Base-by-base conservation (phyloP, 139 green algal species). In the Mychonastes homosphaera region DNA sequence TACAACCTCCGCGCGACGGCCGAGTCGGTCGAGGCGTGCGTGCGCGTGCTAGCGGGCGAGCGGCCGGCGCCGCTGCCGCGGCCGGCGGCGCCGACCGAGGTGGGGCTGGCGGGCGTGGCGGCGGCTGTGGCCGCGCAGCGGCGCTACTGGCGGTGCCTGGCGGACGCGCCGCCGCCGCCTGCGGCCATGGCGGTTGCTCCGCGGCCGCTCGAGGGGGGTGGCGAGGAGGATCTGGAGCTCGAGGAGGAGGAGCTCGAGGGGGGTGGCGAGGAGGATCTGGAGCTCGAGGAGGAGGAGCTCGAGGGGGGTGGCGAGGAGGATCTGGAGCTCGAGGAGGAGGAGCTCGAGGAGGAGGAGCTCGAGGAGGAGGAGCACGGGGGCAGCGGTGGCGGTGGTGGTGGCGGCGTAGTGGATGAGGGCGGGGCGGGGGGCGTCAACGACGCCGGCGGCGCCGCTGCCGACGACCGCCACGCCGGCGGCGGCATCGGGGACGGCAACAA, bases 1-100 rank as follows among this genome's bases (percentile, higher is more conserved):
- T 89, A 89, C 77, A 87, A 89, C 70, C 75, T 89, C 45, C 21
- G 13, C 6, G 67, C 74, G 38, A 87, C 79, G 10, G 79, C 84
- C 2, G 56, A 51, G 8, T 63, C 72, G 23, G 84, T 70, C 0
- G 82, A 88, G 68, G 82, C 79, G 0, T 80, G 72, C 48, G 18
- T 90, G 55, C 65, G 79, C 1, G 80, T 87, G 63, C 76, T 90
- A 57, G 72, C 89, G 34, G 84, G 84, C 3, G 68, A 84, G 55
- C 2, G 12, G 33, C 72, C 76, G 2, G 19, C 34, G 6, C 47
- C 21, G n/a, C 72, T 83, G 70, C 34, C 3, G 1, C 10, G 3
- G 13, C 56, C 40, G 26, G 38, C 60, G n/a, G 21, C 53, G 6
- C 60, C 60, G 0, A 67, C 45, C 41, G 26, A 15, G 24, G 12